These are phyloP conservation scores for Sistotremastrum niveocremeum DNA, from an alignment of 768 basidiomycete species.

Conservation along the genomic window DNA sequence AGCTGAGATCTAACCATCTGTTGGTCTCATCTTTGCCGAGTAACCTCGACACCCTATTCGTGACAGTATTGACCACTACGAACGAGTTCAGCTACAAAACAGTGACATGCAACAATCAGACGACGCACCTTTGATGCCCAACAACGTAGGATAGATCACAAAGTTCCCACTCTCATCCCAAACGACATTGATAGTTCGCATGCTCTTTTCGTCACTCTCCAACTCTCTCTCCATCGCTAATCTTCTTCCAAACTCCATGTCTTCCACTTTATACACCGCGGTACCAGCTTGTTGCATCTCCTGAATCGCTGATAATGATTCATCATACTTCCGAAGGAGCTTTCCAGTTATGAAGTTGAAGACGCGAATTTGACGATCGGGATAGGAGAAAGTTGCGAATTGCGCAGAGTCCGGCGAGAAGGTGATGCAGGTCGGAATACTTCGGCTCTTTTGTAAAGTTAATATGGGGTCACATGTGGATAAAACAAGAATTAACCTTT, in stretches of 20 bases:
- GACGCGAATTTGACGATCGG: slow-evolving; percentile 86
- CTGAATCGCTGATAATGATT: slow-evolving; percentile 81
- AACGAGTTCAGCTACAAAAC: not conserved
- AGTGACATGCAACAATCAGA: not conserved
- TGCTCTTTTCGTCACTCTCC: slow-evolving; percentile 55
- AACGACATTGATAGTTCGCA: slow-evolving; percentile 74
- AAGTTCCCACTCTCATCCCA: slow-evolving; percentile 99
- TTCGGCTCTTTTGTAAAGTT: slow-evolving; percentile 45
- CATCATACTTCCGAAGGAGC: slow-evolving; percentile 86
- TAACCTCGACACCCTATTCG: slow-evolving; percentile 80
- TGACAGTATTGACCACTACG: slow-evolving; percentile 87
- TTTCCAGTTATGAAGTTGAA: slow-evolving; percentile 89
- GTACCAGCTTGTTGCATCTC: slow-evolving; percentile 99
- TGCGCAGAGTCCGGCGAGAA: slow-evolving; percentile 81
- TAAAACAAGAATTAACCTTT: slow-evolving; percentile 42
- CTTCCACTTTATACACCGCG: slow-evolving; percentile 80
- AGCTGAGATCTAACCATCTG: slow-evolving; percentile 72
- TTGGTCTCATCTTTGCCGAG: slow-evolving; percentile 91
- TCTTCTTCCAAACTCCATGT: slow-evolving; percentile 99
- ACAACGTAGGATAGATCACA: slow-evolving; percentile 80
- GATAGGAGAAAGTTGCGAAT: slow-evolving; percentile 87
- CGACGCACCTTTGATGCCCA: slow-evolving; percentile 82
- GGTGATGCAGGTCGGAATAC: slow-evolving; percentile 78
- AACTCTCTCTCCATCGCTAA: slow-evolving; percentile 86
- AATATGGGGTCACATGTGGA: not conserved